Base-by-base conservation (phyloP, 345 rosid species). In the Dipteronia sinensis region DNA sequence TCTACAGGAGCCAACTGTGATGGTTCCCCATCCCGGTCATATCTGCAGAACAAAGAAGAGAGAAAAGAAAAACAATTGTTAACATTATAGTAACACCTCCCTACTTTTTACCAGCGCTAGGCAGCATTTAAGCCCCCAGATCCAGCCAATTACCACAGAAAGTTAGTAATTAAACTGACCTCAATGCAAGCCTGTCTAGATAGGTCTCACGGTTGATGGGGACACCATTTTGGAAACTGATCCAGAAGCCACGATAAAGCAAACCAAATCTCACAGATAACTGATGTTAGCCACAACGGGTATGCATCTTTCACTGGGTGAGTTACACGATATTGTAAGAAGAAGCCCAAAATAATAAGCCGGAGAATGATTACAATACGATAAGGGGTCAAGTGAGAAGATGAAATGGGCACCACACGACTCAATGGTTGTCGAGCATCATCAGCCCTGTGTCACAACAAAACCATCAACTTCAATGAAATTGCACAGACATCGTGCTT, bases 261-360 rank as follows among this genome's bases (percentile, higher is more conserved):
- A 90, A 96, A 96, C 99, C 98, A 95, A 85, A 96, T 87, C 97
- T 96, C 99, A 84, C 99, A 96, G 65, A 96, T 96, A 82, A 96
- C 96, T 5, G 98, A 96, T 76, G 91, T 94, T 63, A 96, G 75
- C 99, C 99, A 96, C 85, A 96, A 78, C 0, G 97, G 94, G 61
- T 96, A 96, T 64, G 99, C 99, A 87, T 89, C 91, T 79, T 87
- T 87, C 85, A 96, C 99, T 0, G 98, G 99, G 80, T 96, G 99
- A 78, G 99, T 94, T n/a, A 56, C 75, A 86, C 99, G 98, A 67
- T 96, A 96, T 82, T 96, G 99, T 72, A 96, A 82, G 92, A 96
- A 94, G 84, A 96, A 94, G n/a, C 92, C 92, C 97, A 96, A 87
- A 83, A 96, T 95, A 84, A 96, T 96, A 81, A 96, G 92, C 80